These are phyloP conservation scores for Spizellomyces sp. DNA, from an alignment of 192 early-diverging fungal species.

Conservation along the genomic window DNA sequence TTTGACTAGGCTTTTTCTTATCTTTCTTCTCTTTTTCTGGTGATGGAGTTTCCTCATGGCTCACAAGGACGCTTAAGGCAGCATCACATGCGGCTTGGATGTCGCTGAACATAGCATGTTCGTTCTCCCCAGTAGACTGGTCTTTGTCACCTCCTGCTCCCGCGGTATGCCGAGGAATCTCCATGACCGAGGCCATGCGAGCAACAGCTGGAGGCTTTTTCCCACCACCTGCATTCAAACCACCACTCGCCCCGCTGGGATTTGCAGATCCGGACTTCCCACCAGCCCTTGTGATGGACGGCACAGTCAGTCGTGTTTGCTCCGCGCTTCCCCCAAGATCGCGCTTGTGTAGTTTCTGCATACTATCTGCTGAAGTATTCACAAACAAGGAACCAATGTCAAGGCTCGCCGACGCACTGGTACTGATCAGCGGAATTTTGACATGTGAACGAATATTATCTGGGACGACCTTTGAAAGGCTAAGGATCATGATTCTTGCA, in stretches of 20 bases:
- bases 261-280: slow-evolving; percentile 12
- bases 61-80: slow-evolving; percentile 33
- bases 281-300: slow-evolving; percentile 7
- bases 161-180: slow-evolving; percentile 10
- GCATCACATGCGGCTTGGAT: slow-evolving; percentile 39
- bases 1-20: slow-evolving; percentile 40
- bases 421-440: slow-evolving; percentile 42
- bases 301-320: neutral
- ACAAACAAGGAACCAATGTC: slow-evolving; percentile 36
- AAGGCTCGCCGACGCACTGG: slow-evolving; percentile 28
- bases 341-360: slow-evolving; percentile 24
- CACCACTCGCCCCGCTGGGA: slow-evolving; percentile 6
- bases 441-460: slow-evolving; percentile 24
- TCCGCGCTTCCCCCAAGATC: slow-evolving; percentile 18
- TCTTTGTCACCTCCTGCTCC: slow-evolving; percentile 18
- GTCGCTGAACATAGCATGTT: slow-evolving; percentile 44
- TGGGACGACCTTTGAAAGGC: slow-evolving; percentile 9
- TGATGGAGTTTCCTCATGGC: slow-evolving; percentile 33
- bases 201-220: neutral
- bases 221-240: slow-evolving; percentile 1
- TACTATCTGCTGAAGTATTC: slow-evolving; percentile 6
- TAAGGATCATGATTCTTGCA: neutral
- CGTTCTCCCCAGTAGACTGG: slow-evolving; percentile 26
- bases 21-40: slow-evolving; percentile 51
- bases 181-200: slow-evolving; percentile 27